Evolutionary conservation across 257 asterid species (phyloP), one percentile per base, ranked within the genome.

Genomic region (Cynanchum wilfordii): DNA sequence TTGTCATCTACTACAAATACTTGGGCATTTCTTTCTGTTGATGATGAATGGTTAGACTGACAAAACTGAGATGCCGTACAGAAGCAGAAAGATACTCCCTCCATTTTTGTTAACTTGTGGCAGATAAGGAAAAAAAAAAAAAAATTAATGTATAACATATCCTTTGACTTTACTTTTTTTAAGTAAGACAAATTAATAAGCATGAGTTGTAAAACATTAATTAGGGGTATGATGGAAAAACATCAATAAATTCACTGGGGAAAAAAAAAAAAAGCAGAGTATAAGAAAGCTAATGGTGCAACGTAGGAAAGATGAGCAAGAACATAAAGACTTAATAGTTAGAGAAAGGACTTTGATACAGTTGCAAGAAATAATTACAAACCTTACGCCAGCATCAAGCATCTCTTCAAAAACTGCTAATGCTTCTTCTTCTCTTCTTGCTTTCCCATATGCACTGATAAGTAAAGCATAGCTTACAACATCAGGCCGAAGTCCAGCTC

Each of bases 321-420:
- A 51, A 20, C 58, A 69, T 33, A 38, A 47, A 68, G n/a, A 24
- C 55, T 36, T 10, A 44, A 33, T 30, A 67, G 20, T 44, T 42
- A 51, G 22, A 2, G 27, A 45, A 57, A 57, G 42, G 30, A 75
- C 25, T 9, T 52, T 6, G 47, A 29, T 4, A 68, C 5, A 78
- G 10, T 19, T 65, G 68, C 49, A 47, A 54, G 71, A 62, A 68
- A 69, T 49, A 70, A 77, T 70, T 72, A 76, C 83, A 52, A 66
- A 91, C 99, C 97, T 88, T 79, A 95, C 95, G 72, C 95, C 96
- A 76, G 98, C 93, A 87, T 95, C 97, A 76, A 95, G 98, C 99
- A 95, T 95, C 89, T 89, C 98, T 83, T 91, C 99, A 74, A 95
- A 95, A 77, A 90, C 96, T 59, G 98, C 89, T 72, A 95, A 85